Evolutionary conservation across 2,329 filamentous ascomycete genomes (phyloP).

Genomic region (Plenodomus lindquistii): DNA sequence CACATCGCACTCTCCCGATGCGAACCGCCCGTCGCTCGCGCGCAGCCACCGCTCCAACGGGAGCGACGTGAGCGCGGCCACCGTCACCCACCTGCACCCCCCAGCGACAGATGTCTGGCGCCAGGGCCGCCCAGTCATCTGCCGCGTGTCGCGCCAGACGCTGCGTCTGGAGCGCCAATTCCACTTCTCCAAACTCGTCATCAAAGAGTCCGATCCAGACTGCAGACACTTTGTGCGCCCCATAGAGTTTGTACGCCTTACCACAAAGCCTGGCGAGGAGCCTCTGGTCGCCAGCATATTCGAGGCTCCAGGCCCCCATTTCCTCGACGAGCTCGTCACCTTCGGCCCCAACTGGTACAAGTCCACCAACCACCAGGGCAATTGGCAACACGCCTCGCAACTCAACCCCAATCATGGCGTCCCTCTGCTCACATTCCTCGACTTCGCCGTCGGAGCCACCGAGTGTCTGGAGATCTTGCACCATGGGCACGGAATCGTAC

Average conservation of each 20-base stretch:
- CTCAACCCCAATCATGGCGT: conserved; percentile 60
- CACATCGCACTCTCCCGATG: conserved; percentile 36
- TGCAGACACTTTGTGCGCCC: conserved; percentile 78
- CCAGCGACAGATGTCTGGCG: conserved; percentile 51
- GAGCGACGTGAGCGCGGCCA: conserved; percentile 43
- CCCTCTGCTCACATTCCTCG: conserved; percentile 75
- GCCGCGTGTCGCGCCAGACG: conserved; percentile 79
- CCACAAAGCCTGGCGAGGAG: conserved; percentile 69
- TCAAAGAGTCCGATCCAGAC: conserved; percentile 70
- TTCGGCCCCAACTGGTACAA: conserved; percentile 67
- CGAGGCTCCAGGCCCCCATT: conserved; percentile 75
- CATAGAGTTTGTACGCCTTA: conserved; percentile 75
- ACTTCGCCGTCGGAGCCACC: conserved; percentile 87
- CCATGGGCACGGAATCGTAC: conserved; percentile 81
- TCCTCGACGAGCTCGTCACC: conserved; percentile 70
- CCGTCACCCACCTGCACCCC: conserved; percentile 50
- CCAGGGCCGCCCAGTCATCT: conserved; percentile 64
- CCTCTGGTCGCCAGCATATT: conserved; percentile 82
- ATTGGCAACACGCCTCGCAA: conserved; percentile 15
- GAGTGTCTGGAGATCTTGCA: conserved; percentile 90
- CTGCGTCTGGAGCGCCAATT: conserved; percentile 86
- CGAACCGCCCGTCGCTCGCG: conserved; percentile 28
- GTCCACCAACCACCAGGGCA: conserved; percentile 17
- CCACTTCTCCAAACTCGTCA: conserved; percentile 76
- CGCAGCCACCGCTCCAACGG: conserved; percentile 40